Evolutionary conservation across 2,329 filamentous ascomycete genomes (phyloP).

Genomic region (Rhexocercosporidium sp.): DNA sequence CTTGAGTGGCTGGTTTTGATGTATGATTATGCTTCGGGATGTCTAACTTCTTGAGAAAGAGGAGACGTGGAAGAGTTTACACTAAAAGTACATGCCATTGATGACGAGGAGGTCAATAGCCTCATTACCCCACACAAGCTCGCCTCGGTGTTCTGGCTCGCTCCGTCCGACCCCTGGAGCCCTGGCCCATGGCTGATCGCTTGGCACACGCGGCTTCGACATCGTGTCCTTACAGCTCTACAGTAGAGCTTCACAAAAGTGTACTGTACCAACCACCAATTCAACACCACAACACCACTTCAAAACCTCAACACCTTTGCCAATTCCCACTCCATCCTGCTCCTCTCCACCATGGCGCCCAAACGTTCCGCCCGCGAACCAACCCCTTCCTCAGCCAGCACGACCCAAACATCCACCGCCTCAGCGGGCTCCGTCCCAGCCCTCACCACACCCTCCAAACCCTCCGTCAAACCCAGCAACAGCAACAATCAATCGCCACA

Average conservation of each 20-base stretch:
- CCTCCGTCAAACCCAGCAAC: constrained; percentile 34
- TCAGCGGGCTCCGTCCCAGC: constrained; percentile 38
- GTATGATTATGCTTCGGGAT: neutral
- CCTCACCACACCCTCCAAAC: constrained; percentile 22
- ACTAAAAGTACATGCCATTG: constrained; percentile 2
- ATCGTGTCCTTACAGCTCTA: constrained; percentile 35
- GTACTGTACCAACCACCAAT: neutral
- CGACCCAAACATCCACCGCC: constrained; percentile 32
- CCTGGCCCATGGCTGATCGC: constrained; percentile 19
- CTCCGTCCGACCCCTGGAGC: constrained; percentile 2
- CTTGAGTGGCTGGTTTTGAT: neutral
- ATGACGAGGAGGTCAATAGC: constrained; percentile 13
- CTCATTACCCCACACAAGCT: constrained; percentile 6
- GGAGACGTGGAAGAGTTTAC: constrained; percentile 13
- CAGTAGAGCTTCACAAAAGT: constrained; percentile 11
- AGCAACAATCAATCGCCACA: constrained; percentile 36
- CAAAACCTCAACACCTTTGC: constrained; percentile 16
- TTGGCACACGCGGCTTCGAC: constrained; percentile 22
- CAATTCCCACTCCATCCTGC: constrained; percentile 3
- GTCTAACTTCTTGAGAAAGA: neutral
- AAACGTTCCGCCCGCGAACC: constrained; percentile 49
- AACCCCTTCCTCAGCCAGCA: constrained; percentile 31
- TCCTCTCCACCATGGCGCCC: constrained; percentile 51
- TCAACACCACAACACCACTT: constrained; percentile 17
- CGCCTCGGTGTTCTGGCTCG: constrained; percentile 6